phyloP scores from a whole-genome alignment of 768 basidiomycete genomes.

The Termitomyces sp. region DNA sequence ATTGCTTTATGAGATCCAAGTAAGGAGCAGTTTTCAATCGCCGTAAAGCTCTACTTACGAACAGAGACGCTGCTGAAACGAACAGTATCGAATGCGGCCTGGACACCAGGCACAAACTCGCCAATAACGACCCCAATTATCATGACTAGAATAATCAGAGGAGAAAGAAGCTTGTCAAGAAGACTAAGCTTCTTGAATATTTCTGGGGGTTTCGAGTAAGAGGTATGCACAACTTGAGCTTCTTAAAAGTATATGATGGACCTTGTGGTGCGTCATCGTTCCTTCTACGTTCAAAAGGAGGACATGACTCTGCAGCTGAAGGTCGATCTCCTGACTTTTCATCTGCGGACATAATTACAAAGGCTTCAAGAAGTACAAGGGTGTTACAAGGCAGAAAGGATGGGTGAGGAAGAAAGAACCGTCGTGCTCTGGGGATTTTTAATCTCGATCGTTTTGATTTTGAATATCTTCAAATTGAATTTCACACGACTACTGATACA shows the following conservation, averaged over 20 bases:
- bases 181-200: conserved; percentile 3
- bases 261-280: not conserved
- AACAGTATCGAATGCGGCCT: conserved; percentile 56
- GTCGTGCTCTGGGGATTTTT: not conserved
- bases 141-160: conserved; percentile 50
- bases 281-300: not conserved
- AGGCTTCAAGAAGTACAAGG: not conserved
- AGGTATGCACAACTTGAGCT: not conserved
- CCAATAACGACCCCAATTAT: conserved; percentile 73
- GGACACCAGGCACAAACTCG: conserved; percentile 55
- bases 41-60: conserved; percentile 44
- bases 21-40: not conserved
- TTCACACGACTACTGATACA: conserved; percentile 11
- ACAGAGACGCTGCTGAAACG: conserved; percentile 69
- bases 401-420: not conserved
- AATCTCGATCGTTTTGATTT: conserved; percentile 13
- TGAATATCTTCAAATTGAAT: conserved; percentile 14
- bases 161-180: not conserved
- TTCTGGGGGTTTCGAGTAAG: not conserved
- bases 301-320: not conserved
- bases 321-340: not conserved
- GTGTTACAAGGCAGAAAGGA: not conserved
- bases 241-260: not conserved
- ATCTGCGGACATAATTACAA: not conserved
- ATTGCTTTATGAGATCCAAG: conserved; percentile 46